A percentile compares a stretch with the other conserved stretches of the same genome.
These are phyloP conservation scores for Solanum aculeatissimum DNA, from an alignment of 305 asterid genomes.

Conservation along the genomic window DNA sequence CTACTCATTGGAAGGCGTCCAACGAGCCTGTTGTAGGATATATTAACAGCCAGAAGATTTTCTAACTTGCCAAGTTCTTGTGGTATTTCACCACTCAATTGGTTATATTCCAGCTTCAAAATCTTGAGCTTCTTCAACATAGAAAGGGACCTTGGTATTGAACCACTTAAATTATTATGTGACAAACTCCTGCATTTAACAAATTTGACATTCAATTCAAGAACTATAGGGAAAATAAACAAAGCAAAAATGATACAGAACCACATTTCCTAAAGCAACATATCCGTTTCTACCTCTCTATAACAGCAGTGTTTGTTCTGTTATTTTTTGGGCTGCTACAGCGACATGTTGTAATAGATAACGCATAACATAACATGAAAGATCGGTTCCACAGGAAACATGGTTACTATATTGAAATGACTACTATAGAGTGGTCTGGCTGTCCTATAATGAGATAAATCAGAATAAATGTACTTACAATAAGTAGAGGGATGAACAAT, in stretches of 20 bases:
- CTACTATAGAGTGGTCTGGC: not conserved
- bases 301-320: not conserved
- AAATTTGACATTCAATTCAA: not conserved
- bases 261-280: not conserved
- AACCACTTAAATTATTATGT: constrained; percentile 61
- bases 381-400: not conserved
- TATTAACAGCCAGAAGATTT: constrained; percentile 73
- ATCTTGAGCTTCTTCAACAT: constrained; percentile 66
- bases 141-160: constrained; percentile 63
- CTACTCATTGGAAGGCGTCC: constrained; percentile 70
- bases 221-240: not conserved
- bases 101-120: constrained; percentile 70
- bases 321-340: not conserved
- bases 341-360: not conserved
- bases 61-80: constrained; percentile 56
- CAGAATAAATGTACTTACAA: constrained; percentile 42
- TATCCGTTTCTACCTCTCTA: not conserved
- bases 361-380: not conserved
- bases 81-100: constrained; percentile 83
- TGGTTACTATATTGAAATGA: not conserved
- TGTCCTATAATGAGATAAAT: not conserved
- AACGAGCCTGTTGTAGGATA: constrained; percentile 65
- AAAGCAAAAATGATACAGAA: not conserved
- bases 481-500: constrained; percentile 76
- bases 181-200: constrained; percentile 78